These are phyloP conservation scores for Aaosphaeria pasadenensis DNA, from an alignment of 2,329 filamentous ascomycete genomes.

Conservation along the genomic window DNA sequence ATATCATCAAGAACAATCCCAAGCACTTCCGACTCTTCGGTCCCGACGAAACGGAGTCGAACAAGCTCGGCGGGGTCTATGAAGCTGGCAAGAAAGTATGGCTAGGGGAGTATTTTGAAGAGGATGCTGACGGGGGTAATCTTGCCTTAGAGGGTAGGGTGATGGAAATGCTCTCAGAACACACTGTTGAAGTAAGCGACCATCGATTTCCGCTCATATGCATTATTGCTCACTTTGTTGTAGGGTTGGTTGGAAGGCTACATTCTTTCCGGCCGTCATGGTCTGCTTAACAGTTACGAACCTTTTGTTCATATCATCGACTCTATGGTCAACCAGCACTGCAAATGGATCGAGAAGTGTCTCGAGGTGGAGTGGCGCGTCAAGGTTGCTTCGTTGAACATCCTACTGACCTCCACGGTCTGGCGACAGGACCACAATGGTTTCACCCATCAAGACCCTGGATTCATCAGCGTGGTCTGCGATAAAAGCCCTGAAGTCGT, in stretches of 20 bases:
- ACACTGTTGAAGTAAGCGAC: conserved; percentile 62
- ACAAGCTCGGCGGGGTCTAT: conserved; percentile 72
- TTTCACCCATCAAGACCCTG: conserved; percentile 78
- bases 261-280: conserved; percentile 70
- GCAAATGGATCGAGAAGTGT: conserved; percentile 82
- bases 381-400: conserved; percentile 73
- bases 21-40: conserved; percentile 73
- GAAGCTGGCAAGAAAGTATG: conserved; percentile 75
- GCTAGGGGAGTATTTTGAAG: conserved; percentile 75
- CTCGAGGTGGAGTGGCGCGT: conserved; percentile 75
- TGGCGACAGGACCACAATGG: conserved; percentile 84
- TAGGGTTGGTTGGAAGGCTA: conserved; percentile 72
- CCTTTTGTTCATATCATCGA: conserved; percentile 82
- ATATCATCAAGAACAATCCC: conserved; percentile 63
- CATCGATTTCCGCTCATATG: not conserved
- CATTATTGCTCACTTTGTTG: conserved; percentile 3
- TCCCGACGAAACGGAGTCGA: conserved; percentile 78
- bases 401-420: conserved; percentile 73
- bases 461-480: conserved; percentile 74
- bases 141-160: conserved; percentile 66
- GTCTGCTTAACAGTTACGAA: conserved; percentile 77
- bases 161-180: conserved; percentile 83
- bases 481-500: conserved; percentile 80
- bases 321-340: conserved; percentile 83
- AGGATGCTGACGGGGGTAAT: conserved; percentile 73